A percentile compares a stretch with the other conserved stretches of the same genome.
Evolutionary conservation across 495 filamentous ascomycete genomes (phyloP).

Genomic region (Penicillium ucsense): DNA sequence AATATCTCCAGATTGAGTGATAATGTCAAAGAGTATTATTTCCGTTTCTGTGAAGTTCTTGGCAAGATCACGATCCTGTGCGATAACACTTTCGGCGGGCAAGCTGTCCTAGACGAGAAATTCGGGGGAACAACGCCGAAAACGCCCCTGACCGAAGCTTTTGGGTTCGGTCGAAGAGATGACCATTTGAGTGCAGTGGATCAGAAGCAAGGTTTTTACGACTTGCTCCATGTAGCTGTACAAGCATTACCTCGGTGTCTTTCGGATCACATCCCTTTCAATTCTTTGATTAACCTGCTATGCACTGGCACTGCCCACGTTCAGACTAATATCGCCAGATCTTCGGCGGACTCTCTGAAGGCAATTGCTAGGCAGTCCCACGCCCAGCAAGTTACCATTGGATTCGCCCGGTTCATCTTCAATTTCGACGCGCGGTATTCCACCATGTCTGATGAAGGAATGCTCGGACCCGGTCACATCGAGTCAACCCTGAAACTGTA

Average conservation of each 20-base stretch:
- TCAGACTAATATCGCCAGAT: conserved; percentile 81
- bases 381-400: conserved; percentile 92
- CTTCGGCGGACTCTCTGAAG: conserved; percentile 86
- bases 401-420: conserved; percentile 94
- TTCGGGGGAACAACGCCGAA: conserved; percentile 79
- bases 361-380: conserved; percentile 89
- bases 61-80: conserved; percentile 93
- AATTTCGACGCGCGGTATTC: conserved; percentile 95
- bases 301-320: conserved; percentile 97
- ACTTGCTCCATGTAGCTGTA: conserved; percentile 89
- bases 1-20: conserved; percentile 62
- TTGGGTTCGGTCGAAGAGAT: conserved; percentile 76
- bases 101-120: conserved; percentile 91
- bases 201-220: conserved; percentile 90
- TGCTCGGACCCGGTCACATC: conserved; percentile 91
- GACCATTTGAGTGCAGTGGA: conserved; percentile 66
- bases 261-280: conserved; percentile 83
- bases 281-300: conserved; percentile 86
- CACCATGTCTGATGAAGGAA: conserved; percentile 95
- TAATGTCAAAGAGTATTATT: conserved; percentile 71
- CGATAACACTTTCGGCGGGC: conserved; percentile 92
- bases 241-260: conserved; percentile 90
- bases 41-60: conserved; percentile 85
- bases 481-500: conserved; percentile 89
- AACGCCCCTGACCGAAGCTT: conserved; percentile 88